Evolutionary conservation across 192 early-diverging fungal genomes (phyloP), one percentile per base, ranked within the genome.

Genomic region (Allomyces javanicus): DNA sequence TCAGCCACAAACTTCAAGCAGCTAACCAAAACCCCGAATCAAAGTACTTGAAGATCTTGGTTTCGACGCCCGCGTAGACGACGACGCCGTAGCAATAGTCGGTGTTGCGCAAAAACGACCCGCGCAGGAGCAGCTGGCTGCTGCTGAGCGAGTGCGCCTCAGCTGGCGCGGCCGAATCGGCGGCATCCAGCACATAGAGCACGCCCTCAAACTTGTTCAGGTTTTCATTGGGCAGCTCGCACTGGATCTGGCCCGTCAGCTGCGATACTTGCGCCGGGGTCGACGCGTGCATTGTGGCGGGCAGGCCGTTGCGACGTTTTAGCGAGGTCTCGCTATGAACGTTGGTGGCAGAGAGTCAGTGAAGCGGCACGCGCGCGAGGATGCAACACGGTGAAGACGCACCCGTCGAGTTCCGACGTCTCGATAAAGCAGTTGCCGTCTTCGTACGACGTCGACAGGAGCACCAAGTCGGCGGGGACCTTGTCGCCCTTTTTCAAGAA

Each of bases 81-180:
- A 86, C 88, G 61, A 90, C 77, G 21, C 85, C 92, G 70, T 79
- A 89, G 44, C 89, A 74, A 62, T 84, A 88, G 1, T 85, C 81
- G 0, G 91, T 92, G 70, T 94, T 94, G 65, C 88, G 75, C 26
- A 94, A 77, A 14, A 86, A 82, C 3, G 92, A 85, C 27, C 92
- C 94, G 55, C 94, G 85, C 66, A 91, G 81, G 21, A 94, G 74
- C 50, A 95, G 71, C 73, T 97, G 87, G 44, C 80, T 79, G 67
- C 88, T 81, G 24, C 87, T 87, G 25, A 93, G 77, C 4, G 90
- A 80, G 33, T 40, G 33, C 33, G 33, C 33, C 7, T 9, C 33
- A 7, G 2, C 33, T 0, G 33, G 33, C 4, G 7, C 33, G 4
- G 33, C 33, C 33, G 33, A 0, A 7, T 40, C 33, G 33, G 33